phyloP scores from a whole-genome alignment of 441 rosid genomes.

The Adansonia gregorii region DNA sequence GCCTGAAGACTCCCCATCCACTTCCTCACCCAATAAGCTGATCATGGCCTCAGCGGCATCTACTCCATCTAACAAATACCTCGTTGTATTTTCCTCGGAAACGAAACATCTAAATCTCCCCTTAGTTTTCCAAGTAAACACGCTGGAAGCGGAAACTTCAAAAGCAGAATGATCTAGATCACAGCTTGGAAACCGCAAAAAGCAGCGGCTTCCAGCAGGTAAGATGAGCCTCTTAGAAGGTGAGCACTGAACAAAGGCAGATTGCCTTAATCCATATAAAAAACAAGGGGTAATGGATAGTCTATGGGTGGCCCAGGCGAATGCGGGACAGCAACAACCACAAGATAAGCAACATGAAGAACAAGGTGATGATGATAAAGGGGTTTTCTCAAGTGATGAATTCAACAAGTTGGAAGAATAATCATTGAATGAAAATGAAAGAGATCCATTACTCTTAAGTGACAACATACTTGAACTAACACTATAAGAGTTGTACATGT shows the following conservation, averaged over 20 bases:
- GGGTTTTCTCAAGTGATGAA: slow-evolving; percentile 53
- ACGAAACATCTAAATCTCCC: slow-evolving; percentile 42
- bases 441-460: slow-evolving; percentile 49
- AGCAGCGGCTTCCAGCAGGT: slow-evolving; percentile 37
- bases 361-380: slow-evolving; percentile 35
- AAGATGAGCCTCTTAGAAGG: slow-evolving; percentile 59
- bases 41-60: slow-evolving; percentile 72
- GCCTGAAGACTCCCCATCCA: slow-evolving; percentile 45
- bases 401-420: slow-evolving; percentile 44
- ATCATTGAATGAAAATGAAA: slow-evolving; percentile 55
- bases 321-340: slow-evolving; percentile 35
- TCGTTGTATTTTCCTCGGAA: slow-evolving; percentile 39
- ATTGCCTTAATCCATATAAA: slow-evolving; percentile 70
- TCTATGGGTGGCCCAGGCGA: slow-evolving; percentile 37
- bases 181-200: slow-evolving; percentile 40
- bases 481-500: slow-evolving; percentile 50
- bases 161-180: slow-evolving; percentile 41
- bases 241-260: slow-evolving; percentile 66
- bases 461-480: slow-evolving; percentile 52
- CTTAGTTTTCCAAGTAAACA: slow-evolving; percentile 43
- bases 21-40: slow-evolving; percentile 76
- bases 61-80: slow-evolving; percentile 41
- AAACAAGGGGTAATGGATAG: slow-evolving; percentile 46
- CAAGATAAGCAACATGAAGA: slow-evolving; percentile 45
- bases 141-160: slow-evolving; percentile 51